Percentiles rank a stretch among this genome's conserved stretches.
Evolutionary conservation across 805 yeast species (phyloP).

Genomic region (Lipomyces kockii): DNA sequence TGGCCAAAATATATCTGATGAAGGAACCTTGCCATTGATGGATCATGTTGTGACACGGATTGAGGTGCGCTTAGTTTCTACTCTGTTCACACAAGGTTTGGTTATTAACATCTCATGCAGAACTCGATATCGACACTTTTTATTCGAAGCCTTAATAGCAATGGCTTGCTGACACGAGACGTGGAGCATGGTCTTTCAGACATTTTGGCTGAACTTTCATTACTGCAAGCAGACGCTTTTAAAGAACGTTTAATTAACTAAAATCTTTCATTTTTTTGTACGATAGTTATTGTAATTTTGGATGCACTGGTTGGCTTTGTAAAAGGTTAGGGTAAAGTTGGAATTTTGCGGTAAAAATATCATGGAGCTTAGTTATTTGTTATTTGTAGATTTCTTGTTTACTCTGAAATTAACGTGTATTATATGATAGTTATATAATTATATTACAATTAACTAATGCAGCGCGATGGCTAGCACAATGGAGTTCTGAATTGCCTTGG

Average conservation of each 20-base stretch:
- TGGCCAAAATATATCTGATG: conserved; percentile 23
- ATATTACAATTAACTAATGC: too few relatives aligned
- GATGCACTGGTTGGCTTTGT: neutral
- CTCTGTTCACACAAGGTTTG: neutral
- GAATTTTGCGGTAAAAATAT: neutral
- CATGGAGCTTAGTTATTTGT: neutral
- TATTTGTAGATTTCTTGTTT: neutral
- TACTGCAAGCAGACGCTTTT: neutral
- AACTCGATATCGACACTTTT: conserved; percentile 42
- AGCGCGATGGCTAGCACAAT: too few relatives aligned
- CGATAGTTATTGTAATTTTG: neutral
- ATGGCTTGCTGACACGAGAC: neutral
- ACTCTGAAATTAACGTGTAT: neutral
- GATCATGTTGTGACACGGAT: conserved; percentile 44
- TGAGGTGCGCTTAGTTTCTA: conserved; percentile 26
- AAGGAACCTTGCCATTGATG: conserved; percentile 38
- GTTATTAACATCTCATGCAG: conserved; percentile 17
- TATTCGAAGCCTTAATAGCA: conserved; percentile 31
- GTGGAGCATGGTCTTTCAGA: neutral
- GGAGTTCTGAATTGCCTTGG: too few relatives aligned
- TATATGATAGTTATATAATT: too few relatives aligned
- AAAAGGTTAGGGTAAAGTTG: too few relatives aligned
- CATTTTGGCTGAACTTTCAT: neutral
- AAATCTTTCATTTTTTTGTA: neutral
- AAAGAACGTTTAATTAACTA: neutral